Evolutionary conservation across 2,329 filamentous ascomycete species (phyloP), one percentile per base, ranked within the genome.

Genomic region (Ceratocystis harringtonii): DNA sequence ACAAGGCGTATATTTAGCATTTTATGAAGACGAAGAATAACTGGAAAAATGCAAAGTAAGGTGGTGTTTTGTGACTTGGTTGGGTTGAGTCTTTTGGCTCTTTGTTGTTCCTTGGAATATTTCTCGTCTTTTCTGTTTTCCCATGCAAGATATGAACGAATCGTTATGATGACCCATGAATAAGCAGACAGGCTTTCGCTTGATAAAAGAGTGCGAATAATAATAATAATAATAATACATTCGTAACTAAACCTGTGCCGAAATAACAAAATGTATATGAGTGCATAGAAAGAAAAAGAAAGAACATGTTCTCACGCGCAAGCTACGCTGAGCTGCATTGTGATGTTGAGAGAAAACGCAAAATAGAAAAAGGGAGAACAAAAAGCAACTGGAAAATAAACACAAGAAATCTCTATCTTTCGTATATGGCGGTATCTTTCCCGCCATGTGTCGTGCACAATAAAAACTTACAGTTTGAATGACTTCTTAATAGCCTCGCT

Each of bases 401-500:
- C 55, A n/a, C 55, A 36, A 19, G 17, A 58, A 19, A 36, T 58
- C 15, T 36, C 25, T 36, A 58, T 19, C 28, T 10, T 58, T n/a
- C 17, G 28, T 32, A 22, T 4, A 58, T 19, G 15, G 28, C 30
- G 19, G 50, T 17, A 62, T 64, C 32, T 65, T 52, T 4, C 8
- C 12, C 55, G 6, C 55, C 28, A 36, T 30, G 10, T n/a, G 55
- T 10, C 55, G 32, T 19, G 36, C 32, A 41, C 12, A 15, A 41
- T 41, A 41, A 30, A 58, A 58, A n/a, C 30, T 58, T 72, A 69
- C 66, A 75, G 71, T 28, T 74, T 73, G 69, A 80, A 84, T 66
- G 78, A 82, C 69, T 79, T 80, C 69, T 83, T 81, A 50, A 97
- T 78, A 6, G 90, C 89, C 66, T 81, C 80, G 0, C 90, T 90